Conservation (phyloP, 2,329 filamentous ascomycete genomes). For the Ampelomyces quisqualis region DNA sequence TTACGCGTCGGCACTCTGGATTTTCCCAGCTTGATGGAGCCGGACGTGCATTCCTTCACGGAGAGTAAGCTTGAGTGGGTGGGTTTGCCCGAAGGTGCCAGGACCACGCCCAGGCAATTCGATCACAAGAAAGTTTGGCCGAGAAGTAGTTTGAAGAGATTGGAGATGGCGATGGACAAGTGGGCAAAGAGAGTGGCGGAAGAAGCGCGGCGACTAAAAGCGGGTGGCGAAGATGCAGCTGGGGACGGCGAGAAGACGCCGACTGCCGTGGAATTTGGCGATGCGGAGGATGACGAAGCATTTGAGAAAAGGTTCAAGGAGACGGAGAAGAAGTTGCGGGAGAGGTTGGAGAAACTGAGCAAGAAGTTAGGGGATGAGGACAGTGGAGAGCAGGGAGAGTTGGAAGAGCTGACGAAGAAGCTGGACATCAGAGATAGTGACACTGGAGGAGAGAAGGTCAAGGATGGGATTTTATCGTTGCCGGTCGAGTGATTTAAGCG, state of each 20-base stretch:
- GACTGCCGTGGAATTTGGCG: conserved; percentile 9
- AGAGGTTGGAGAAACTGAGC: conserved; percentile 33
- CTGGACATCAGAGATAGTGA: not conserved
- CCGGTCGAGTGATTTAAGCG: not conserved
- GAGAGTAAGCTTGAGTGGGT: conserved; percentile 37
- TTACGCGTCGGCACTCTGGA: conserved; percentile 32
- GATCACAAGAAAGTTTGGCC: conserved; percentile 26
- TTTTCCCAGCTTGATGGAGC: conserved; percentile 31
- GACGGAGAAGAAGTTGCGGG: conserved; percentile 30
- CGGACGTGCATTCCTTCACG: conserved; percentile 32
- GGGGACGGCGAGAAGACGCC: conserved; percentile 35
- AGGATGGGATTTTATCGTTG: not conserved
- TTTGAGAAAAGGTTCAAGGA: conserved; percentile 31
- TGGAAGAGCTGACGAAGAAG: conserved; percentile 11
- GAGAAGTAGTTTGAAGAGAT: conserved; percentile 28
- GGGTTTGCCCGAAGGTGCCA: conserved; percentile 25
- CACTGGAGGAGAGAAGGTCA: not conserved
- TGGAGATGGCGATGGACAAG: conserved; percentile 18
- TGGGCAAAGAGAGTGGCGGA: conserved; percentile 6
- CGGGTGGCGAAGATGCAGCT: conserved; percentile 3
- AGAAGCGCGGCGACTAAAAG: conserved; percentile 6
- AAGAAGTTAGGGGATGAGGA: conserved; percentile 24
- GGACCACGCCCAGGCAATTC: conserved; percentile 11
- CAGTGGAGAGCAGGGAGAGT: conserved; percentile 1
- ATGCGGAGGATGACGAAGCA: conserved; percentile 31